Percentiles rank a stretch among this genome's conserved stretches.
phyloP scores from a whole-genome alignment of 2,329 filamentous ascomycete species.

The Xylariaceae sp. region DNA sequence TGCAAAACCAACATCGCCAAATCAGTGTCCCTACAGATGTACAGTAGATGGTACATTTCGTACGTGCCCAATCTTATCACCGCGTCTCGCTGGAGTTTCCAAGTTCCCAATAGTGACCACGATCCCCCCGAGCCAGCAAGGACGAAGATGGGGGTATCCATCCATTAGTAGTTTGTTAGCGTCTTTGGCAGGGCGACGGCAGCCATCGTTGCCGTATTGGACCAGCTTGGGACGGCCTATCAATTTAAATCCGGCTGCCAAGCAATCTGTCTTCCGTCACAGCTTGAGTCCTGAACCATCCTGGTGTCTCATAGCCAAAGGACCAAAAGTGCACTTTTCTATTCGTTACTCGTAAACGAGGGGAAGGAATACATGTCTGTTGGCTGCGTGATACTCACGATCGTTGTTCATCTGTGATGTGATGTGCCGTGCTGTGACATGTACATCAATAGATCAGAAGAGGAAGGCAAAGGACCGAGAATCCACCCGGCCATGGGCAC shows the following conservation, averaged over 20 bases:
- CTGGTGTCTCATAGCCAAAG: too few relatives aligned
- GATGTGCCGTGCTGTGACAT: neutral
- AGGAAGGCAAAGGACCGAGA: neutral
- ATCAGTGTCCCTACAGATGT: neutral
- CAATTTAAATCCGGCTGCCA: slow-evolving; percentile 1
- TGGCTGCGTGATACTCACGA: too few relatives aligned
- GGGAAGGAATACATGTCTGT: too few relatives aligned
- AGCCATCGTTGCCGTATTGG: neutral
- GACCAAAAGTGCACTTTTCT: too few relatives aligned
- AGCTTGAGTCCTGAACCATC: too few relatives aligned
- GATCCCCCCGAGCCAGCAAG: slow-evolving; percentile 2
- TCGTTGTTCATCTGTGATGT: too few relatives aligned
- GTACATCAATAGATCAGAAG: neutral
- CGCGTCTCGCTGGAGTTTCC: too few relatives aligned
- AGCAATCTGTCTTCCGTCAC: neutral
- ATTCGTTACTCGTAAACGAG: too few relatives aligned
- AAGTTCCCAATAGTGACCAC: slow-evolving; percentile 1
- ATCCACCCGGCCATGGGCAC: neutral
- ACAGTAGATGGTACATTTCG: too few relatives aligned
- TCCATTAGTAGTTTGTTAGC: slow-evolving; percentile 5
- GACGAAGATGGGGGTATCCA: neutral
- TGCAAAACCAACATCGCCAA: neutral
- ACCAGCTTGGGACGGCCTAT: neutral
- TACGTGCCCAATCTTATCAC: slow-evolving; percentile 6
- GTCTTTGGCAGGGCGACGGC: slow-evolving; percentile 28